These are phyloP conservation scores for Malassezia japonica DNA, from an alignment of 1,284 basidiomycete genomes.

Conservation along the genomic window DNA sequence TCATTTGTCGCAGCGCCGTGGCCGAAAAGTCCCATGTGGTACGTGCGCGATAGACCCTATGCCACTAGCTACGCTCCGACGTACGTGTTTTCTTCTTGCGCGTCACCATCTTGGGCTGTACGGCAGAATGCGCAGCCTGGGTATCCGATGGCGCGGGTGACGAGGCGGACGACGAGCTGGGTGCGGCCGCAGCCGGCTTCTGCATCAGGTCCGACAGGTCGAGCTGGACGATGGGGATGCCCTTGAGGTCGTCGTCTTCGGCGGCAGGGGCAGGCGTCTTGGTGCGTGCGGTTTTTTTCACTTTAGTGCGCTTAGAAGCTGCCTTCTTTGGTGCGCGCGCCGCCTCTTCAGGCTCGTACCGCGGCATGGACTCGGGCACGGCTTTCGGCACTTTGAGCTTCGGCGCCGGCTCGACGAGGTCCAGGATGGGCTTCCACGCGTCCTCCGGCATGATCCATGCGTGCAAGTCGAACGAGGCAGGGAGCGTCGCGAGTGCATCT, in stretches of 20 bases:
- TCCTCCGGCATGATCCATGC: conserved; percentile 63
- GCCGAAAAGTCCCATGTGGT: no score
- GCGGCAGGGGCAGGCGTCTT: neutral
- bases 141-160: no score
- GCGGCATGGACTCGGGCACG: no score
- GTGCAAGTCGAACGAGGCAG: conserved; percentile 75
- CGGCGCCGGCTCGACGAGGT: conserved; percentile 3
- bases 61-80: no score
- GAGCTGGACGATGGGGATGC: conserved; percentile 38
- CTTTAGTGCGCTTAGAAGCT: no score
- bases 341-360: no score
- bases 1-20: no score
- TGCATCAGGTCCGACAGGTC: conserved; percentile 19
- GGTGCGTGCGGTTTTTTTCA: neutral
- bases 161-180: neutral
- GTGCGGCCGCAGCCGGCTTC: neutral
- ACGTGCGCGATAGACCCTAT: no score
- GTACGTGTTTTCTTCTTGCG: conserved; percentile 11
- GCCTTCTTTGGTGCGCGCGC: no score
- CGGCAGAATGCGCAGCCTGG: neutral
- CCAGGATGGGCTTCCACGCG: conserved; percentile 3
- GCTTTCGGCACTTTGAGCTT: neutral
- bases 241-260: conserved; percentile 25
- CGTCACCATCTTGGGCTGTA: conserved; percentile 14
- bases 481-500: conserved; percentile 66